Base-by-base conservation (phyloP, 1,139 yeast genomes). In the Yamadazyma triangularis region DNA sequence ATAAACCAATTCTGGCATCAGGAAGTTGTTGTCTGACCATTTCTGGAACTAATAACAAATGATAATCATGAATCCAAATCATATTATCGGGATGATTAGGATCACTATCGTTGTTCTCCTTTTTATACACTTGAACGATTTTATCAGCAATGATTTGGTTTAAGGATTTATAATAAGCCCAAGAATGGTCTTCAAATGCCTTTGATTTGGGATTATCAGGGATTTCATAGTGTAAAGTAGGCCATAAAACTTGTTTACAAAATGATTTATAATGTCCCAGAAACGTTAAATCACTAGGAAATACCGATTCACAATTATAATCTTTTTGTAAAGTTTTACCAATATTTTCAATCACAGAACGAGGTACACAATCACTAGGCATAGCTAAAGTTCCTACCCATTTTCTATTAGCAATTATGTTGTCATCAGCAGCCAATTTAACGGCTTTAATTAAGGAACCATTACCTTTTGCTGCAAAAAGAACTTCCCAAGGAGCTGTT, bases 161-260 rank as follows among this genome's bases (percentile, higher is more conserved):
- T 42, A 89, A 68, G 3, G 70, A 62, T 43, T 76, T 77, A 54
- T 91, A 91, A 48, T 83, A 81, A 24, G 78, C 78, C 96, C 96
- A 91, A 0, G 96, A 85, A 53, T 88, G 94, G 42, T 87, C 96
- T 55, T 89, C 96, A 56, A 89, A 91, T 0, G 95, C 95, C 55
- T 88, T 88, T 2, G 95, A 81, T 46, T 84, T 86, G 30, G 96
- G 95, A 48, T 88, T 81, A 55, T 91, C 97, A 0, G 98, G 98
- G 26, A 89, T 87, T 55, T 91, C 96, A 53, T 91, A 93, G 52
- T 91, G 98, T 42, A 93, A 68, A 2, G 96, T 86, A 16, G 98
- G 98, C 97, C 98, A 91, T 41, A 91, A 64, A 27, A 91, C 85
- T 49, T 88, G 94, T 53, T 91, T 91, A 54, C 96, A 89, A 52